Percentiles rank a stretch among this genome's conserved stretches.
Evolutionary conservation across 2,329 filamentous ascomycete genomes (phyloP).

Genomic region (Colletotrichum caudatum): DNA sequence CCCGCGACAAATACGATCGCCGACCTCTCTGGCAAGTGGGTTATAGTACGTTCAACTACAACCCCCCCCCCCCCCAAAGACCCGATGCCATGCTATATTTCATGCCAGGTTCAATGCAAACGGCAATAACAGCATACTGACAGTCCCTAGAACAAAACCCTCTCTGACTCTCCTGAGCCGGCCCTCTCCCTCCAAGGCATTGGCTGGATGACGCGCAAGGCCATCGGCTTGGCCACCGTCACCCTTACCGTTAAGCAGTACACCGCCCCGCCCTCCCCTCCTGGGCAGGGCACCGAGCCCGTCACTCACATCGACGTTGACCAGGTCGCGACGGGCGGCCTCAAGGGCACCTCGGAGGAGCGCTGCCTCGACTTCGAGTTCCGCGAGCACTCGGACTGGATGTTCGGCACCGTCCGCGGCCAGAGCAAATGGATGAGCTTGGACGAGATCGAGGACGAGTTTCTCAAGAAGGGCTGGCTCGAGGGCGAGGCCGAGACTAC

Average conservation of each 20-base stretch:
- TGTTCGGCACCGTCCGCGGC: conserved; percentile 80
- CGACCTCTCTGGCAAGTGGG: conserved; percentile 77
- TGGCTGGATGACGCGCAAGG: conserved; percentile 78
- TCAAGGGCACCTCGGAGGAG: conserved; percentile 72
- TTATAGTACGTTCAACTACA: conserved; percentile 67
- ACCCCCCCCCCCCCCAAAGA: conserved; percentile 14
- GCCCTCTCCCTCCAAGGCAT: conserved; percentile 80
- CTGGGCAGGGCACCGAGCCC: conserved; percentile 53
- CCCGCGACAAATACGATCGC: conserved; percentile 74
- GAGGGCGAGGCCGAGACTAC: conserved; percentile 64
- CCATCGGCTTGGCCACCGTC: conserved; percentile 76
- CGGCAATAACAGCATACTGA: background rate
- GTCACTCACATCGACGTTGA: conserved; percentile 76
- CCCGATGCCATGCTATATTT: background rate
- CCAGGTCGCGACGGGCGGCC: conserved; percentile 77
- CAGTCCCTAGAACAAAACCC: conserved; percentile 74
- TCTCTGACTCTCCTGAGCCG: conserved; percentile 77
- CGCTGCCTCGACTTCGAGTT: conserved; percentile 64
- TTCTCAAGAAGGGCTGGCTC: conserved; percentile 69
- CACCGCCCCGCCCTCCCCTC: conserved; percentile 57
- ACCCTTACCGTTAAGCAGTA: conserved; percentile 73
- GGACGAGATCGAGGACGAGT: conserved; percentile 66
- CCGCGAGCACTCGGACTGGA: conserved; percentile 79
- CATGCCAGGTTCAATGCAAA: background rate
- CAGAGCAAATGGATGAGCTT: conserved; percentile 63